Evolutionary conservation across 177 flowering plant species (phyloP), one percentile per base, ranked within the genome.

Genomic region (Vitis hybrid): DNA sequence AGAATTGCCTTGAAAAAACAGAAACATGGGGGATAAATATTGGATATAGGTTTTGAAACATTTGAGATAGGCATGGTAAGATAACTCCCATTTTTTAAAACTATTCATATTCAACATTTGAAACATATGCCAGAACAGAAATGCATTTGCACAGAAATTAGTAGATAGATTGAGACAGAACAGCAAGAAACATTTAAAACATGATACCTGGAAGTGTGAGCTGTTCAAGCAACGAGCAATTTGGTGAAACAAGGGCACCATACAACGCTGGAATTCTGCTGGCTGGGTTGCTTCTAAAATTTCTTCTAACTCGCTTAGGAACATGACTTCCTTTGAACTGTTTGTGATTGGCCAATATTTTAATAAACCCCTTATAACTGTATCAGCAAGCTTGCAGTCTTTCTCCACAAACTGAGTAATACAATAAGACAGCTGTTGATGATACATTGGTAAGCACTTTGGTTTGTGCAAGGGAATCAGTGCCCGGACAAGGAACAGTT

Each of bases 291-390:
- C 82, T 68, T 79, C 81, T 62, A 79, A 67, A 63, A 78, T 69
- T 71, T 77, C 80, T 61, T 77, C 80, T 60, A 77, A 62, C 54
- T 77, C 80, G 57, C 68, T 57, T 1, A 79, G 56, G 76, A 79
- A 80, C 82, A 80, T 73, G 57, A 80, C 82, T 62, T 80, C 81
- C 76, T 78, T 78, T 21, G 81, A 74, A 51, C 80, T 77, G 49
- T 77, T 74, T 49, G 80, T 74, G 51, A 79, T 52, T 2, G 82
- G 82, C 80, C 82, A 80, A 62, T 80, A 80, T 74, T 76, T 80
- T 18, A 76, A 58, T 32, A 80, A 62, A 14, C 82, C 82, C 69
- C 80, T 70, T 7, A 77, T 80, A 19, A 80, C 80, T 14, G 80
- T 71, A 68, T 80, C 82, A n/a, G 82, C 72, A 61, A 80, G 82